Evolutionary conservation across 2,329 filamentous ascomycete species (phyloP), one percentile per base, ranked within the genome.

Genomic region (Hypoxylon sp.): DNA sequence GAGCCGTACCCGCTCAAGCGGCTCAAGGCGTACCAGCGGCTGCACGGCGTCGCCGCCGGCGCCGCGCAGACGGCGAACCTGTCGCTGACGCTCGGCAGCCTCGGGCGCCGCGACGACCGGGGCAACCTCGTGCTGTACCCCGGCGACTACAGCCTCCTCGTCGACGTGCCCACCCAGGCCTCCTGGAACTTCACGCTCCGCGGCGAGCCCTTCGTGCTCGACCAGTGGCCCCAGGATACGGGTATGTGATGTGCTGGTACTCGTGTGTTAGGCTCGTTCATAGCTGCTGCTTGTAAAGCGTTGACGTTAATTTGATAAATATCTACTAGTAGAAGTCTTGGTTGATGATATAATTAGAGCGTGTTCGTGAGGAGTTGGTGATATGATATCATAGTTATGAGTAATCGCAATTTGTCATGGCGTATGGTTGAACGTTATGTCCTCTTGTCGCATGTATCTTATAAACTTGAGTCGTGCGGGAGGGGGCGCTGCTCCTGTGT

Each of bases 91-190:
- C 71, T 82, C 1, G 78, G 76, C 0, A 76, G 71, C 49, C 64
- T 83, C 35, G 75, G 75, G 3, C 67, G 79, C 9, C 74, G 74
- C 1, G 75, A 80, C 56, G 75, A 78, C 35, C 68, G 65, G 6
- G 80, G 80, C 1, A 74, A 81, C 59, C 73, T 72, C 47, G 73
- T 79, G 13, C 52, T 82, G 15, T 82, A 79, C 63, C 79, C 79
- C 0, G 79, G 80, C 1, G 67, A 74, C 17, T 82, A 81, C 62
- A 72, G 68, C 15, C 37, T 80, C 15, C 53, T 73, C 37, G 63
- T 79, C 23, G 77, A 79, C 60, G 70, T 72, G 31, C 70, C 73
- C 59, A 74, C 72, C 8, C 65, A 75, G 52, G 67, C 73, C 2
- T 64, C 53, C 23, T 67, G 74, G 55, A 74, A 76, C 37, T 78